Evolutionary conservation across 371 early-diverging fungal genomes (phyloP).

Genomic region (Mortierella sp.): DNA sequence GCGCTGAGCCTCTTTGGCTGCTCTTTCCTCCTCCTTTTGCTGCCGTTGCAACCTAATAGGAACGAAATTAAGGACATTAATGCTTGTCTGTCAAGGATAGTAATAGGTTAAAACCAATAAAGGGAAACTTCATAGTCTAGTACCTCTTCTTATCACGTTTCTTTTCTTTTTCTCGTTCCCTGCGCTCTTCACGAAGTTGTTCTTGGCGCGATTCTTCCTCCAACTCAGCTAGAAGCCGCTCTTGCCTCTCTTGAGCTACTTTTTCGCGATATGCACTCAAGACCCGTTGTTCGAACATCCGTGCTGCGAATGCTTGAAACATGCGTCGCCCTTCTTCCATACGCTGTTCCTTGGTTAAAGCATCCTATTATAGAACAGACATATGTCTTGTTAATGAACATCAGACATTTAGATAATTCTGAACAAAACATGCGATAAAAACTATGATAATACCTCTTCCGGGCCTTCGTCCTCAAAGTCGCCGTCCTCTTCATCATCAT

Average conservation of each 20-base stretch:
- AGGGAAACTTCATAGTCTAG: neutral
- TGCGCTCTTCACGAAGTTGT: constrained; percentile 73
- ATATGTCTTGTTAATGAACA: constrained; percentile 1
- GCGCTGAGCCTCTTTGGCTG: constrained; percentile 67
- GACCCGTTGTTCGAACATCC: constrained; percentile 96
- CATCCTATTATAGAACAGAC: constrained; percentile 62
- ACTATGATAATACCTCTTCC: constrained; percentile 60
- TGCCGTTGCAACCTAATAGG: constrained; percentile 56
- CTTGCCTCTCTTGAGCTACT: constrained; percentile 85
- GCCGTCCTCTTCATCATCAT: constrained; percentile 74
- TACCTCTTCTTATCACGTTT: constrained; percentile 72
- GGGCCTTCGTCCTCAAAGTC: constrained; percentile 71
- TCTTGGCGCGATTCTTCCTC: constrained; percentile 81
- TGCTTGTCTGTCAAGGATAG: neutral
- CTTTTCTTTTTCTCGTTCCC: constrained; percentile 77
- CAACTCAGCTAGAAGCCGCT: constrained; percentile 81
- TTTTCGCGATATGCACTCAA: constrained; percentile 93
- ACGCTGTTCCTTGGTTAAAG: constrained; percentile 84
- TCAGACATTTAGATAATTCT: neutral
- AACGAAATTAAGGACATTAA: neutral
- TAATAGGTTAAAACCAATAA: neutral
- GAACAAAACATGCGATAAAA: neutral
- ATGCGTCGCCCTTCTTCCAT: constrained; percentile 93
- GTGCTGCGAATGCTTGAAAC: constrained; percentile 96
- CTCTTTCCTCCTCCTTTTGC: constrained; percentile 72